Evolutionary conservation across 164 flowering plant genomes (phyloP).

Genomic region (Stephania yunnanensis): DNA sequence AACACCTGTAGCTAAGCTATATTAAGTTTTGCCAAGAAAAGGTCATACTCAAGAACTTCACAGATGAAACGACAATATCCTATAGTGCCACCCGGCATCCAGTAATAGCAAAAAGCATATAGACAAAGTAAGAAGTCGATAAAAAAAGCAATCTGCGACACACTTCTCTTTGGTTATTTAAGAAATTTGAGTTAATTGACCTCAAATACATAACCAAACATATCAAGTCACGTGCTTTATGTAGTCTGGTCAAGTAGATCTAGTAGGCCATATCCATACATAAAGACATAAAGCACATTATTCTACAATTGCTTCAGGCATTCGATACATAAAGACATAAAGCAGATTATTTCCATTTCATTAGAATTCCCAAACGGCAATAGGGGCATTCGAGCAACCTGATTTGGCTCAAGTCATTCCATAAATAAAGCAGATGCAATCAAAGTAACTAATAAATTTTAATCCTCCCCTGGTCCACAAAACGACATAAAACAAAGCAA

Average conservation of each 20-base stretch:
- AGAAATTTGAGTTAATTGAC: no score
- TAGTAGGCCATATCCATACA: neutral
- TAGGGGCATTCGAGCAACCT: neutral
- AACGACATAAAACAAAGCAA: neutral
- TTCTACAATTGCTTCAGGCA: no score
- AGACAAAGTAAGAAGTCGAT: no score
- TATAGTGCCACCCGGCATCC: no score
- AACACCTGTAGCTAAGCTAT: neutral
- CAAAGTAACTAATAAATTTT: neutral
- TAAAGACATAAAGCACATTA: neutral
- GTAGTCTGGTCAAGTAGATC: neutral
- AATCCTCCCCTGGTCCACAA: no score
- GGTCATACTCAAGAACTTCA: neutral
- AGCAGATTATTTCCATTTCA: neutral
- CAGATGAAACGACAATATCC: no score
- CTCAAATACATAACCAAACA: no score
- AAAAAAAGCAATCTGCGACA: no score
- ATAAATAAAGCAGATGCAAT: neutral
- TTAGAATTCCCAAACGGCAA: neutral
- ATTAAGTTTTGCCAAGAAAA: neutral
- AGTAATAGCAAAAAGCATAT: no score
- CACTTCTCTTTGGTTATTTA: no score
- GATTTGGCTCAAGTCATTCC: neutral
- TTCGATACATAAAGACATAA: neutral
- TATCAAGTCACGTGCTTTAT: neutral